Conservation (phyloP, 2,329 filamentous ascomycete genomes). For the Pseudogymnoascus sp. region DNA sequence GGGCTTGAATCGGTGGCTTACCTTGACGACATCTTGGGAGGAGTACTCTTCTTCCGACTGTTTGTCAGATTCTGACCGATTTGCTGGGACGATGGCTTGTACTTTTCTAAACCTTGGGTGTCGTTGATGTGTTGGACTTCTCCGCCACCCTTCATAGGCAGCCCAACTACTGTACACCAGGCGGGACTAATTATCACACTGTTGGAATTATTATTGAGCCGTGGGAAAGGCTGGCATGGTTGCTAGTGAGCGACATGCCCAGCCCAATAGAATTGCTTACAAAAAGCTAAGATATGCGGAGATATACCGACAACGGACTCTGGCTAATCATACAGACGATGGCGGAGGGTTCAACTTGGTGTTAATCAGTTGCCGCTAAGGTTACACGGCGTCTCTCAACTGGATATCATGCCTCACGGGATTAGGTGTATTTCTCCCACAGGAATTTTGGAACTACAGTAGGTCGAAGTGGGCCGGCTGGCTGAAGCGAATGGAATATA, state of each 20-base stretch:
- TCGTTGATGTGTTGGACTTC: conserved; percentile 1
- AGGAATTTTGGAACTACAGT: conserved; percentile 6
- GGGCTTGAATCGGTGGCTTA: background rate
- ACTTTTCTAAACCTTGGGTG: background rate
- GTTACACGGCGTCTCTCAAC: conserved; percentile 2
- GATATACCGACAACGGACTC: conserved; percentile 7
- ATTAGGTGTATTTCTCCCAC: background rate
- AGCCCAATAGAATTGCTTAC: conserved; percentile 6
- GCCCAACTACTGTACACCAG: conserved; percentile 7
- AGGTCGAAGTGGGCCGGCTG: background rate
- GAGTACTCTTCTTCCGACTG: background rate
- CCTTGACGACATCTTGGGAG: background rate
- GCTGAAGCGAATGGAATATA: conserved; percentile 6
- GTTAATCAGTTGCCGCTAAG: background rate
- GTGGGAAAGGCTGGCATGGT: background rate
- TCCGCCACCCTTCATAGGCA: background rate
- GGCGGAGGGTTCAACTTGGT: background rate
- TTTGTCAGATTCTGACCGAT: background rate
- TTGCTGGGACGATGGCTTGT: conserved; percentile 3
- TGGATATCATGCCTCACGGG: background rate
- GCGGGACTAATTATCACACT: conserved; percentile 3
- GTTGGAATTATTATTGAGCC: conserved; percentile 1
- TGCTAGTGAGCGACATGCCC: background rate
- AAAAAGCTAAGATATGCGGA: background rate
- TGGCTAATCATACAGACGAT: conserved; percentile 4